Base-by-base conservation (phyloP, 2,329 filamentous ascomycete genomes). In the Aspergillus ochraceoroseus region DNA sequence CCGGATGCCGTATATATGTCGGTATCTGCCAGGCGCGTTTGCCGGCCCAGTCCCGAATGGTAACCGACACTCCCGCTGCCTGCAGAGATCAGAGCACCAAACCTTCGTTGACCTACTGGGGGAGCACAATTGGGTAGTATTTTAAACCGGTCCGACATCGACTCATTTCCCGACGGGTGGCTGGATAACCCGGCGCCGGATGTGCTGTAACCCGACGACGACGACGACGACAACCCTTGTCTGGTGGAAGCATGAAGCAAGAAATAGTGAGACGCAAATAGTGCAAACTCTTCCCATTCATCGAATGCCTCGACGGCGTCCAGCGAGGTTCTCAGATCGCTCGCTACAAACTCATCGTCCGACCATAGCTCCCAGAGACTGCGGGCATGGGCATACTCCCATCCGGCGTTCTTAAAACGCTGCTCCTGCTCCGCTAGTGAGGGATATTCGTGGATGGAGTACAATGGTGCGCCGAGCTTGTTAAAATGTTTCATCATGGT, bases 231-330 rank as follows among this genome's bases (percentile, higher is more conserved):
- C n/a, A n/a, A n/a, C 31, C 32, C 31, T 5, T 32, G 38, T 38
- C 33, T 18, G 48, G 53, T 78, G 28, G 68, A 73, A 9, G 87
- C 86, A 35, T 79, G 71, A 6, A 94, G 71, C 29, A 95, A 66
- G 52, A 89, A 85, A 63, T 95, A 94, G 63, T 95, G 89, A 22
- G 81, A 80, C 2, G 78, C 80, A 61, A 94, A 95, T 1, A 95
- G 70, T 2, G 84, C 81, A 58, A 95, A 88, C 56, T 95, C 90
- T 63, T 96, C 90, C 87, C 87, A 95, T 64, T 95, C 89, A 61
- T 96, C 90, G 58, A 96, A 95, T 1, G 83, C 80, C 57, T 95
- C 90, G 11, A 88, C 64, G 1, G 67, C 58, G 52, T 95, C 83
- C 9, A 95, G 66, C 7, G 66, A 67, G 23, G 60, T 67, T 48